Percentiles rank a stretch among this genome's conserved stretches.
These are phyloP conservation scores for Microbotryomycetes sp. DNA, from an alignment of 1,284 basidiomycete genomes.

Conservation along the genomic window DNA sequence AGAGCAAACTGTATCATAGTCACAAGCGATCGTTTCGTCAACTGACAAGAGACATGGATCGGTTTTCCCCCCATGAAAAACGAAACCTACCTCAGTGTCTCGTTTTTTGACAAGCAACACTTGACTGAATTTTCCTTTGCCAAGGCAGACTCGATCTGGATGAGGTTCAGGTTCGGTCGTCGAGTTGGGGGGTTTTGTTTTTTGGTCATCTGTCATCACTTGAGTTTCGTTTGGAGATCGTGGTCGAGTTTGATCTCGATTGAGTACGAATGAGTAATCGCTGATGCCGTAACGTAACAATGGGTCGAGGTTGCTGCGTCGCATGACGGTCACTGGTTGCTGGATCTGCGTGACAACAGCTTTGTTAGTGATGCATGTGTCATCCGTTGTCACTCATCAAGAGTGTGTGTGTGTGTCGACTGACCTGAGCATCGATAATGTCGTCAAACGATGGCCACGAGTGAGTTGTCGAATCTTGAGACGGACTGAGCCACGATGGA, in stretches of 20 bases:
- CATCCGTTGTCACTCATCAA: too few species aligned
- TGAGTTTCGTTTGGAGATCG: neutral
- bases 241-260: neutral
- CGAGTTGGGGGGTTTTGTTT: neutral
- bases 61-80: neutral
- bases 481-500: too few species aligned
- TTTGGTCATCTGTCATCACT: neutral
- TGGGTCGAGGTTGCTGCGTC: conserved; percentile 26
- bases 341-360: conserved; percentile 12
- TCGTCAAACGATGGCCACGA: neutral
- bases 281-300: conserved; percentile 44
- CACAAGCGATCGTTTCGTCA: neutral
- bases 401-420: too few species aligned
- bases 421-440: neutral
- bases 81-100: conserved; percentile 39
- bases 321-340: conserved; percentile 12
- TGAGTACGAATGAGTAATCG: conserved; percentile 44
- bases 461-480: neutral
- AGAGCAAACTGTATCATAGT: conserved; percentile 45
- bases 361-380: neutral
- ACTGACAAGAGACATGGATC: too few species aligned
- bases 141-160: conserved; percentile 38
- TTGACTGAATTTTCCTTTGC: conserved; percentile 48
- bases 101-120: conserved; percentile 45
- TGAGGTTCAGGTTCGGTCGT: neutral